Conservation (phyloP, 495 filamentous ascomycete genomes). For the Penicillium salamii region DNA sequence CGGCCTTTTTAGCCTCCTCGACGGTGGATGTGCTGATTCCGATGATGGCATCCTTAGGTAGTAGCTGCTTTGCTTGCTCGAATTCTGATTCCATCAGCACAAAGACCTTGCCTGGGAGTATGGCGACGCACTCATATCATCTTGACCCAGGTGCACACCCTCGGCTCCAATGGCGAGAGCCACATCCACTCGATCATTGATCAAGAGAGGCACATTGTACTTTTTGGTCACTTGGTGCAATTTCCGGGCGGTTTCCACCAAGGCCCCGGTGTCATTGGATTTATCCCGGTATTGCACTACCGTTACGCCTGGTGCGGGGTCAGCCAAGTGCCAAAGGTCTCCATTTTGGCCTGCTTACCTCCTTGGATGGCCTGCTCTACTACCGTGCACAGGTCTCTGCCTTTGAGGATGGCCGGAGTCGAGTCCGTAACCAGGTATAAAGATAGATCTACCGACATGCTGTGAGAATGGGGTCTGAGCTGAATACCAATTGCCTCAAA, state of each 20-base stretch:
- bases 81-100: conserved; percentile 23
- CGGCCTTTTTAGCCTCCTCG: conserved; percentile 64
- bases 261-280: conserved; percentile 67
- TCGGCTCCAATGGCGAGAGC: conserved; percentile 82
- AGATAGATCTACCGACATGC: conserved; percentile 53
- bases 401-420: conserved; percentile 71
- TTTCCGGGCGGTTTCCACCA: conserved; percentile 66
- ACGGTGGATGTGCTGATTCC: conserved; percentile 70
- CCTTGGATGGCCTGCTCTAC: conserved; percentile 76
- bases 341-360: conserved; percentile 40
- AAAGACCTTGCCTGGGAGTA: neutral
- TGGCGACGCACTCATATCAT: conserved; percentile 72
- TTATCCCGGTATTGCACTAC: conserved; percentile 92
- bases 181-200: conserved; percentile 96
- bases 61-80: conserved; percentile 61
- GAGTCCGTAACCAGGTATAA: conserved; percentile 94
- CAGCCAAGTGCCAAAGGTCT: conserved; percentile 4
- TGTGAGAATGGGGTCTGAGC: conserved; percentile 1
- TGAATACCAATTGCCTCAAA: too few relatives aligned
- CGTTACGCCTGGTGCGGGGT: conserved; percentile 58
- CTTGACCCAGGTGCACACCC: conserved; percentile 91
- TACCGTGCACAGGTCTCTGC: conserved; percentile 64
- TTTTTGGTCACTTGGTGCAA: conserved; percentile 66
- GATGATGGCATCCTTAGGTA: conserved; percentile 69
- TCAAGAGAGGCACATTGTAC: conserved; percentile 76